Evolutionary conservation across 2,329 filamentous ascomycete species (phyloP).

Genomic region (Alternaria sp.): DNA sequence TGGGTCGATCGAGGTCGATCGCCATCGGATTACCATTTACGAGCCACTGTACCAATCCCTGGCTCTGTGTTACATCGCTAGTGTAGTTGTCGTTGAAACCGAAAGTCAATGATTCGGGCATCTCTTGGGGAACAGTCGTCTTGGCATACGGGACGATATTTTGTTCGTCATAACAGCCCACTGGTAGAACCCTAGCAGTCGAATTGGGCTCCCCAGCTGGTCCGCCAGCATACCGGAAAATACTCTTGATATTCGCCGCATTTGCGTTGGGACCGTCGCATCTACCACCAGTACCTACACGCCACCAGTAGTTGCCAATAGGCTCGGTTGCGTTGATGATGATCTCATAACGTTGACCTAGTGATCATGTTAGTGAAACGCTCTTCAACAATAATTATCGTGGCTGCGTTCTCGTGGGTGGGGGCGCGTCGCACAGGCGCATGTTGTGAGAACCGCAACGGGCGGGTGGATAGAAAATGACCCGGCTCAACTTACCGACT

Average conservation of each 20-base stretch:
- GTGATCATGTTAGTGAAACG: conserved; percentile 31
- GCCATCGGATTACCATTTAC: conserved; percentile 49
- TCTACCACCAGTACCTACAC: conserved; percentile 44
- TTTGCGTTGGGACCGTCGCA: conserved; percentile 49
- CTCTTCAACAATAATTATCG: conserved; percentile 7
- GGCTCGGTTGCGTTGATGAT: conserved; percentile 48
- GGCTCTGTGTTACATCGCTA: conserved; percentile 30
- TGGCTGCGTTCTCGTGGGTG: conserved; percentile 19
- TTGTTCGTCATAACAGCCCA: conserved; percentile 54
- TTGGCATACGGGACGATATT: conserved; percentile 52
- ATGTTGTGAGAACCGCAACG: conserved; percentile 8
- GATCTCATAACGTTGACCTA: conserved; percentile 52
- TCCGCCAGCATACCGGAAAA: conserved; percentile 53
- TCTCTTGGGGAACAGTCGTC: conserved; percentile 36
- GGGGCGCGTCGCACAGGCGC: conserved; percentile 11
- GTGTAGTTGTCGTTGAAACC: conserved; percentile 32
- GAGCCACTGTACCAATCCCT: conserved; percentile 51
- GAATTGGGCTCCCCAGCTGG: conserved; percentile 40
- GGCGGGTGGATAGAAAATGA: background rate
- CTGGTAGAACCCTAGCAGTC: conserved; percentile 41
- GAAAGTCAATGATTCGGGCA: conserved; percentile 38
- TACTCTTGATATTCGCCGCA: conserved; percentile 49
- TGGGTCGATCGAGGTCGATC: conserved; percentile 49
- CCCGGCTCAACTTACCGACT: conserved; percentile 41
- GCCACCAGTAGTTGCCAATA: conserved; percentile 47